Evolutionary conservation across 768 basidiomycete species (phyloP).

Genomic region (Chiua virens): DNA sequence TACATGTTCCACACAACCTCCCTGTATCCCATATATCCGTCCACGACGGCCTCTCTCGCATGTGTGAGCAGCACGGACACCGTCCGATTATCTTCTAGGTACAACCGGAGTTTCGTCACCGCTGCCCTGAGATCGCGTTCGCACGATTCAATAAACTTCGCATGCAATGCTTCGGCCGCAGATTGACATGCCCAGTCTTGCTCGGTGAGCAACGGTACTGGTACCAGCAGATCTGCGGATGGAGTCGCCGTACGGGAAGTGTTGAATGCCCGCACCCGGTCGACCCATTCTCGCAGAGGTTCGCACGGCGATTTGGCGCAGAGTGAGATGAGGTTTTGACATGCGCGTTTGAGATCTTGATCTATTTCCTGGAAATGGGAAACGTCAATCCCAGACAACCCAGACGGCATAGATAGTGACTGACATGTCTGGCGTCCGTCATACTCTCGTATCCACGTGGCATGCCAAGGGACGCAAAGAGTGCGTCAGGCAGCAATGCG

Average conservation of each 20-base stretch:
- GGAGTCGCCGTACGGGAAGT: conserved; percentile 19
- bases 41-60: conserved; percentile 69
- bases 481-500: conserved; percentile 57
- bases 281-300: conserved; percentile 64
- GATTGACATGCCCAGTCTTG: conserved; percentile 55
- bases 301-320: conserved; percentile 58
- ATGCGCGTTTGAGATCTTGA: conserved; percentile 77
- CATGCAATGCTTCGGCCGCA: conserved; percentile 49
- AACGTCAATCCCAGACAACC: not conserved
- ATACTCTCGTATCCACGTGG: conserved; percentile 60
- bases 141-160: conserved; percentile 53
- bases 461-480: conserved; percentile 72
- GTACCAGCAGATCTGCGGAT: conserved; percentile 15
- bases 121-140: conserved; percentile 54
- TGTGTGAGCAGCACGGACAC: conserved; percentile 77
- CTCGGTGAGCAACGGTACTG: conserved; percentile 29
- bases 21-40: conserved; percentile 73
- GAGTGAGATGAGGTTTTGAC: conserved; percentile 77
- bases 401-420: conserved; percentile 12
- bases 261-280: conserved; percentile 43
- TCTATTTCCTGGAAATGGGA: conserved; percentile 71
- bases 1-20: conserved; percentile 57
- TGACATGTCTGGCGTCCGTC: conserved; percentile 70
- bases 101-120: conserved; percentile 65
- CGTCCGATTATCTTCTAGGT: conserved; percentile 79